Percentiles rank a stretch among this genome's conserved stretches.
phyloP scores from a whole-genome alignment of 805 yeast species.

The Candida berthetii region DNA sequence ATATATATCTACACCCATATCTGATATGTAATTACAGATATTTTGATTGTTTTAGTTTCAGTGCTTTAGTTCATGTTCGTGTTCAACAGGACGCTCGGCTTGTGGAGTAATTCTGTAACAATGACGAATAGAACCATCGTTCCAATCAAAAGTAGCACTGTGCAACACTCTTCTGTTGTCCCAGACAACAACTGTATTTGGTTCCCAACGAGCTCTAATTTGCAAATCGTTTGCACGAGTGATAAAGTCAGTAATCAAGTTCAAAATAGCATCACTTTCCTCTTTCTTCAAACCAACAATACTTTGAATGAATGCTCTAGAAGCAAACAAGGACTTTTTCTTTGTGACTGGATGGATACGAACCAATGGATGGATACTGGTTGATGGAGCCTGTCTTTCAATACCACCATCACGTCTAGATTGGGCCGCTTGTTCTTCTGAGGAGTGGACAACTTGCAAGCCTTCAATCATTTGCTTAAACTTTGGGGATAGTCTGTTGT shows the following conservation, averaged over 20 bases:
- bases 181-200: constrained; percentile 68
- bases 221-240: constrained; percentile 55
- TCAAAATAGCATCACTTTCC: constrained; percentile 57
- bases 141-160: constrained; percentile 70
- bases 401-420: constrained; percentile 52
- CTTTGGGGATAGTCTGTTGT: constrained; percentile 61
- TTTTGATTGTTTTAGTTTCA: too few species aligned
- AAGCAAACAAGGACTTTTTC: constrained; percentile 50
- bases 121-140: constrained; percentile 59
- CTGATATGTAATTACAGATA: too few species aligned
- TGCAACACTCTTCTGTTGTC: constrained; percentile 71
- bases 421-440: constrained; percentile 61
- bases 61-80: constrained; percentile 31
- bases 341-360: constrained; percentile 70
- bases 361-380: constrained; percentile 57
- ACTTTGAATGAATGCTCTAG: constrained; percentile 55
- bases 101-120: constrained; percentile 69
- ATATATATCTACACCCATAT: too few species aligned
- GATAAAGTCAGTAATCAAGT: constrained; percentile 49
- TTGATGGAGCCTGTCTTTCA: constrained; percentile 58
- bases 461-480: constrained; percentile 54
- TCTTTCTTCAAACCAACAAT: constrained; percentile 69
- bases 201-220: constrained; percentile 66
- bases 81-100: constrained; percentile 63
- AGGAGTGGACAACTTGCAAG: constrained; percentile 64